Conservation (phyloP, 768 basidiomycete species). For the Hemileccinum rubropunctum region DNA sequence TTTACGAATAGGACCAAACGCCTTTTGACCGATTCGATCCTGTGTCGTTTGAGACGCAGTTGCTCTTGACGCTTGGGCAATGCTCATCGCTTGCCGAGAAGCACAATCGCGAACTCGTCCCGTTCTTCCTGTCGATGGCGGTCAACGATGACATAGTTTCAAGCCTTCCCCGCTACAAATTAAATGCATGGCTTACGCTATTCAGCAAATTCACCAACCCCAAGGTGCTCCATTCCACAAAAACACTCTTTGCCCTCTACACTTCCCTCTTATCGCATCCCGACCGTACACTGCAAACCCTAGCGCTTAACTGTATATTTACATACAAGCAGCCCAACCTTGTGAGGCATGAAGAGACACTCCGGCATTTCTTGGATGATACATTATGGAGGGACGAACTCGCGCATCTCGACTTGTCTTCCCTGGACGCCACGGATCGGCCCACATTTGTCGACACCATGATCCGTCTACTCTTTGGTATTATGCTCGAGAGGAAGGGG, state of each 20-base stretch:
- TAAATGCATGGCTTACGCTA: conserved; percentile 75
- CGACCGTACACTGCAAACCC: conserved; percentile 71
- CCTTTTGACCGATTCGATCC: conserved; percentile 63
- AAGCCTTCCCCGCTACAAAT: conserved; percentile 56
- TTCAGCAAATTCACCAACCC: conserved; percentile 92
- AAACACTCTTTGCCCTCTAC: conserved; percentile 65
- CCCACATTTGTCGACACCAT: conserved; percentile 64
- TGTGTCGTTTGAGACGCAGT: conserved; percentile 75
- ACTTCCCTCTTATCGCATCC: conserved; percentile 78
- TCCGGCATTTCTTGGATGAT: conserved; percentile 76
- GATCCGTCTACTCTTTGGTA: conserved; percentile 79
- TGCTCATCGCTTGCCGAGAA: conserved; percentile 75
- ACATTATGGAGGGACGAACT: conserved; percentile 89
- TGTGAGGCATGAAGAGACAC: conserved; percentile 52
- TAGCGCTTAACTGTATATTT: conserved; percentile 74
- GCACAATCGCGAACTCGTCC: conserved; percentile 85
- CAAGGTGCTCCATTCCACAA: conserved; percentile 75
- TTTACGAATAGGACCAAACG: conserved; percentile 35
- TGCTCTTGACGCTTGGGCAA: conserved; percentile 69
- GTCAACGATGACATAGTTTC: conserved; percentile 27
- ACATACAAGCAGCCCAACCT: conserved; percentile 74
- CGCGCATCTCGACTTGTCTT: conserved; percentile 63
- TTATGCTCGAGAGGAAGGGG: conserved; percentile 81
- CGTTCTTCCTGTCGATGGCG: conserved; percentile 68
- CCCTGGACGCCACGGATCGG: conserved; percentile 55